A percentile compares a stretch with the other conserved stretches of the same genome.
Conservation (phyloP, 768 basidiomycete genomes). For the Lactarius evosmus region DNA sequence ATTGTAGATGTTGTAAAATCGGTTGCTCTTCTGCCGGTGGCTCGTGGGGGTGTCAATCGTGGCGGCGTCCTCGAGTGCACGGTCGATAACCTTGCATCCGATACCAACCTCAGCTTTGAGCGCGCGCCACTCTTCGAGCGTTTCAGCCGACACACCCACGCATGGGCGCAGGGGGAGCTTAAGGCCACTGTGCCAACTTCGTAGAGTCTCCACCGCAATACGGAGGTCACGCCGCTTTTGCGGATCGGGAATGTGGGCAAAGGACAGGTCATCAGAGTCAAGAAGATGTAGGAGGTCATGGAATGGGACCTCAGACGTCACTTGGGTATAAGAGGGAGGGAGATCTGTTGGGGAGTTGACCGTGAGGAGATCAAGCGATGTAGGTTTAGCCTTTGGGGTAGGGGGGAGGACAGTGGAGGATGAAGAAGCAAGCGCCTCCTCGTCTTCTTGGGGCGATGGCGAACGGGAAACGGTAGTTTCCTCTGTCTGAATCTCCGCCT, state of each 20-base stretch:
- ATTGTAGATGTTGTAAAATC: slow-evolving; percentile 87
- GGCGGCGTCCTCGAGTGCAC: slow-evolving; percentile 46
- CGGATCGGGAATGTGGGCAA: slow-evolving; percentile 25
- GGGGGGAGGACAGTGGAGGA: slow-evolving; percentile 71
- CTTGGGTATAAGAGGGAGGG: slow-evolving; percentile 71
- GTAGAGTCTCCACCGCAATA: slow-evolving; percentile 56
- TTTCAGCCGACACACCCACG: slow-evolving; percentile 57
- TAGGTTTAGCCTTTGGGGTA: slow-evolving; percentile 54
- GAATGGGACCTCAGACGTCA: slow-evolving; percentile 37
- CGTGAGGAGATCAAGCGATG: slow-evolving; percentile 12
- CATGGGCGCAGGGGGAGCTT: slow-evolving; percentile 43
- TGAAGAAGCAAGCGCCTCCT: slow-evolving; percentile 64
- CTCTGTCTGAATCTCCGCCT: slow-evolving; percentile 67
- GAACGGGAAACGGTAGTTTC: slow-evolving; percentile 44
- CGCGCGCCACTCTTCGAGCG: slow-evolving; percentile 72
- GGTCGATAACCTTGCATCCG: slow-evolving; percentile 73
- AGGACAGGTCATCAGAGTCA: slow-evolving; percentile 22
- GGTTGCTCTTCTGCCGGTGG: slow-evolving; percentile 38
- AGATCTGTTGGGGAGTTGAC: slow-evolving; percentile 44
- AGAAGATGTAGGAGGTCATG: slow-evolving; percentile 31
- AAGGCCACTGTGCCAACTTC: slow-evolving; percentile 68
- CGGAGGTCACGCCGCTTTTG: slow-evolving; percentile 40
- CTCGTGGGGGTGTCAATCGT: slow-evolving; percentile 9
- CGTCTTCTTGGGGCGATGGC: slow-evolving; percentile 43
- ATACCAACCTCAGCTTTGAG: slow-evolving; percentile 78